Evolutionary conservation across 305 asterid genomes (phyloP), one percentile per base, ranked within the genome.

Genomic region (Caryopteris hybrid): DNA sequence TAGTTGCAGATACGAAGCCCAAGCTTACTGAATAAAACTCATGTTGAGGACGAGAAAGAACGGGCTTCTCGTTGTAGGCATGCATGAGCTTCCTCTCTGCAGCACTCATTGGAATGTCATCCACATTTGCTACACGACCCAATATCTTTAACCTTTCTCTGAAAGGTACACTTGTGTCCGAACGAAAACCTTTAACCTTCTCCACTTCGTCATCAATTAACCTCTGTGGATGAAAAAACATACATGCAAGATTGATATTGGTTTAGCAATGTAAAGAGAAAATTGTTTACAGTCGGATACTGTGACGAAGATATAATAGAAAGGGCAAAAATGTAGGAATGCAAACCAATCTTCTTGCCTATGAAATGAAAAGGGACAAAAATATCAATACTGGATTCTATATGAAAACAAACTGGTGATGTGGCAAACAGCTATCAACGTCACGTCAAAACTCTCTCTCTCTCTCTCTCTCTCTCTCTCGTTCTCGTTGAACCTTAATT

Each of bases 41-140:
- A 34, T 95, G 99, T 73, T 95, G 99, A 50, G 99, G 99, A 63
- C 98, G 97, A 1, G 99, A 91, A 78, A 95, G 99, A 33, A 91
- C 94, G 25, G 98, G 99, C 68, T 94, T 94, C 74, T 94, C 98
- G 61, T 89, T 94, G 82, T 91, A 91, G 66, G 99, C 96, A 25
- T 88, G 89, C 98, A 95, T 88, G 61, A 95, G 90, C 79, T 95
- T 95, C 82, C 98, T 88, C 86, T 95, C 99, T 2, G 97, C 90
- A 36, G 92, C 76, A 77, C 95, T 92, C 74, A 92, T 67, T 27
- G 91, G 98, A 66, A 89, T 88, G 60, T 89, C 97, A 41, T 95
- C 99, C 66, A 91, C 83, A 79, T 95, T 95, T 56, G 79, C 95
- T 21, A 89, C 86, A 54, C 99, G 97, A 0, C 99, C 98, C 78